Conservation (phyloP, 2,329 filamentous ascomycete species). For the Arthrinium puccinioides region DNA sequence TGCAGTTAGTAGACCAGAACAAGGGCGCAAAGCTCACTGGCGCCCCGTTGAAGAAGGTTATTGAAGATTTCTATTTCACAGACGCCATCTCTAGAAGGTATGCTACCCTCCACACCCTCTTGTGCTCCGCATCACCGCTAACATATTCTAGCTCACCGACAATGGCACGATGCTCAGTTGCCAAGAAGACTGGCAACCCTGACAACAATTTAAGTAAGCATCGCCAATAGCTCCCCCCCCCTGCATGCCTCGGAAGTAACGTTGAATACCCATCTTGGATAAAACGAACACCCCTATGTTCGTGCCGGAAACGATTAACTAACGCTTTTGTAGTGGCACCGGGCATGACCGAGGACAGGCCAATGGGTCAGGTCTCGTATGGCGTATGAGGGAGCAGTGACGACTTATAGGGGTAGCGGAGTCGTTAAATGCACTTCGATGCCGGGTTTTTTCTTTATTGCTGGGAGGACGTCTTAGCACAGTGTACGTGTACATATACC, state of each 20-base stretch:
- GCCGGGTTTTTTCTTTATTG: slow-evolving; percentile 8
- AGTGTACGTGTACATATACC: slow-evolving; percentile 19
- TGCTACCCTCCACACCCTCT: slow-evolving; percentile 32
- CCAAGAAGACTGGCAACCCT: slow-evolving; percentile 76
- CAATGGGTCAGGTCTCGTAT: slow-evolving; percentile 54
- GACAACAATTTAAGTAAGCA: slow-evolving; percentile 73
- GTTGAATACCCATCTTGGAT: too few species aligned
- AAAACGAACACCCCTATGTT: too few species aligned
- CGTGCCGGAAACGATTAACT: too few species aligned
- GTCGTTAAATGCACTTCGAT: slow-evolving; percentile 3
- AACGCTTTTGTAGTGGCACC: too few species aligned
- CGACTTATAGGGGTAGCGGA: slow-evolving; percentile 7
- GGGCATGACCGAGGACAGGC: slow-evolving; percentile 56
- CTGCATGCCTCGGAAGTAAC: too few species aligned
- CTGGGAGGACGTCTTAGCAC: slow-evolving; percentile 8
- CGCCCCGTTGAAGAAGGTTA: slow-evolving; percentile 72
- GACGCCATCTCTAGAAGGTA: slow-evolving; percentile 94
- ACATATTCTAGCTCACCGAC: slow-evolving; percentile 70
- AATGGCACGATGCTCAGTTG: slow-evolving; percentile 94
- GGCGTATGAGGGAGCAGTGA: slow-evolving; percentile 34
- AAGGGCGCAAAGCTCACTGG: slow-evolving; percentile 72
- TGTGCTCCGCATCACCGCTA: too few species aligned
- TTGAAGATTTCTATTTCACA: slow-evolving; percentile 98
- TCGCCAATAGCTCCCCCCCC: too few species aligned
- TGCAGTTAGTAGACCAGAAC: slow-evolving; percentile 94